Conservation (phyloP, 371 early-diverging fungal species). For the Agmasoma carcini region DNA sequence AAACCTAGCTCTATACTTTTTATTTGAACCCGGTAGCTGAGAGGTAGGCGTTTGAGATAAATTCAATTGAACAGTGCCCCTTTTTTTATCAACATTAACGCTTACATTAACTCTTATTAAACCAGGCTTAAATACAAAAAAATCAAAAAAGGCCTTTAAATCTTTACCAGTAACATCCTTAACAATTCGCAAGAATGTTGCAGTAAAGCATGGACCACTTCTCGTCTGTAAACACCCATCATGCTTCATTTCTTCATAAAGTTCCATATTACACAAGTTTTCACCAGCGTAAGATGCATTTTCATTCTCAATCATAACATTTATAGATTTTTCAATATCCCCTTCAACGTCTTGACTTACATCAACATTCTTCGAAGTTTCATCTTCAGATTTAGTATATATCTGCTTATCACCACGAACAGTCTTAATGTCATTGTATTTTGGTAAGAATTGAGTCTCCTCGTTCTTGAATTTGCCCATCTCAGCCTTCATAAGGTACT, state of each 20-base stretch:
- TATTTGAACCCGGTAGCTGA: constrained; percentile 36
- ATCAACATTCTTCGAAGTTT: too few relatives aligned
- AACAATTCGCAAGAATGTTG: constrained; percentile 44
- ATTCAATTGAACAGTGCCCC: constrained; percentile 39
- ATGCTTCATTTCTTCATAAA: background rate
- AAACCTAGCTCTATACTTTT: constrained; percentile 23
- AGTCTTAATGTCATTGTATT: too few relatives aligned
- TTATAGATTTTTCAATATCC: background rate
- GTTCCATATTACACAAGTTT: background rate
- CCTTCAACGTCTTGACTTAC: too few relatives aligned
- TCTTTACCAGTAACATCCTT: constrained; percentile 54
- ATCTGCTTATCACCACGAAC: too few relatives aligned
- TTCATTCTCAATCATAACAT: background rate
- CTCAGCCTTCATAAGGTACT: background rate
- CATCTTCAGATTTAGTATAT: too few relatives aligned
- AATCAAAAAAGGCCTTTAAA: constrained; percentile 46
- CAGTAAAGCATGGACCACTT: constrained; percentile 19
- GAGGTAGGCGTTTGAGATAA: constrained; percentile 40
- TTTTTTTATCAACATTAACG: constrained; percentile 46
- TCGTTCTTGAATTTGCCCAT: background rate
- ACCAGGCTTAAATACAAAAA: constrained; percentile 50
- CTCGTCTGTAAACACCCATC: constrained; percentile 1
- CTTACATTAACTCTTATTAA: constrained; percentile 35
- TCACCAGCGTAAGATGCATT: background rate
- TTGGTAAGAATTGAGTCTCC: too few relatives aligned